A percentile compares a stretch with the other conserved stretches of the same genome.
These are phyloP conservation scores for Plenodomus lindquistii DNA, from an alignment of 2,329 filamentous ascomycete species.

Conservation along the genomic window DNA sequence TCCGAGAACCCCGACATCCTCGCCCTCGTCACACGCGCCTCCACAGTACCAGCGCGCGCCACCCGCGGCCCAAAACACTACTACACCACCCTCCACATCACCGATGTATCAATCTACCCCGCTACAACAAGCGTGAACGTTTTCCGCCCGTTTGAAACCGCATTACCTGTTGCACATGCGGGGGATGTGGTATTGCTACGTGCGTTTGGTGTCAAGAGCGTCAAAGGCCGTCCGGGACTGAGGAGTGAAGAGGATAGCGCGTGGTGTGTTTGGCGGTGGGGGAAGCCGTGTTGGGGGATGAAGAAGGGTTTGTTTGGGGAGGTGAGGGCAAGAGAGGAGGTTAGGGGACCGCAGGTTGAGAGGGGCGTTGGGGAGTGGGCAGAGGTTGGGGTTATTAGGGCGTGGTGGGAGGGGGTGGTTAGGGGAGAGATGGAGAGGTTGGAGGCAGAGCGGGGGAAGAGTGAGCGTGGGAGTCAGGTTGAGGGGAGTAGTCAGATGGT, in stretches of 20 bases:
- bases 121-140: constrained; percentile 42
- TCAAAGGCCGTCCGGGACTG: constrained; percentile 41
- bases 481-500: too few relatives aligned
- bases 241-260: constrained; percentile 48
- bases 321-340: constrained; percentile 45
- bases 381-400: constrained; percentile 45
- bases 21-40: constrained; percentile 46
- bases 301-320: constrained; percentile 34
- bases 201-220: constrained; percentile 48
- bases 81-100: constrained; percentile 48
- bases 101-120: constrained; percentile 42
- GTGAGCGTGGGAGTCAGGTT: too few relatives aligned
- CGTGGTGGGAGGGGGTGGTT: constrained; percentile 42
- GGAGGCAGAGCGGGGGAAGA: constrained; percentile 14
- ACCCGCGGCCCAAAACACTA: constrained; percentile 50
- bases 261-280: constrained; percentile 54
- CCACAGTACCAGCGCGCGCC: constrained; percentile 42
- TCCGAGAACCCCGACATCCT: constrained; percentile 48
- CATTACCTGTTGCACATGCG: constrained; percentile 45
- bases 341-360: constrained; percentile 53
- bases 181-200: constrained; percentile 53
- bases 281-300: constrained; percentile 32
- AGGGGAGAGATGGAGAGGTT: constrained; percentile 19
- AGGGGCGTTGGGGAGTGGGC: constrained; percentile 50
- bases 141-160: constrained; percentile 49